A percentile compares a stretch with the other conserved stretches of the same genome.
phyloP scores from a whole-genome alignment of 2,329 filamentous ascomycete genomes.

The Sarocladium kiliense region DNA sequence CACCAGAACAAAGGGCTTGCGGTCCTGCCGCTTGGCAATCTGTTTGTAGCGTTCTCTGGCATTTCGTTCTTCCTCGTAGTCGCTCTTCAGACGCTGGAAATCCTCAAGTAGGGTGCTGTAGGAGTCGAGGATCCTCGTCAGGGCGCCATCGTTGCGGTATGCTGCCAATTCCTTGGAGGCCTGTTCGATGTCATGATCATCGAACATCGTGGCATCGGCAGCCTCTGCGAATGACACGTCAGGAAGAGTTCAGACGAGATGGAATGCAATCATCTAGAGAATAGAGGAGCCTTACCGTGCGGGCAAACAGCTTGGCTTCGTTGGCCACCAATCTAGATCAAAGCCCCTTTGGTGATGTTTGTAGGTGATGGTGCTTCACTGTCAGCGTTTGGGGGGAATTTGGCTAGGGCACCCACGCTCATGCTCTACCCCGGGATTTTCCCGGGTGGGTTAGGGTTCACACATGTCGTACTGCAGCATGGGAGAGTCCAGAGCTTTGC shows the following conservation, averaged over 20 bases:
- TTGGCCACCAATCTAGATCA: background rate
- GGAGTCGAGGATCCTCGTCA: conserved; percentile 24
- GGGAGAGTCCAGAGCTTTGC: no score
- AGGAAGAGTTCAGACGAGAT: background rate
- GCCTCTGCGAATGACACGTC: background rate
- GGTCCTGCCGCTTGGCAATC: conserved; percentile 40
- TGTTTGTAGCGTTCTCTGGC: conserved; percentile 50
- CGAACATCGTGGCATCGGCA: conserved; percentile 16
- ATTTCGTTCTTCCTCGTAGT: conserved; percentile 52
- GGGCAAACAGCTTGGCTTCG: background rate
- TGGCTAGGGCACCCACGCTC: background rate
- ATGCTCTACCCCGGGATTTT: background rate
- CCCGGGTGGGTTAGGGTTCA: background rate
- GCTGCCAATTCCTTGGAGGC: conserved; percentile 23
- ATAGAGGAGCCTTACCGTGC: background rate
- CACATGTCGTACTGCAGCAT: no score
- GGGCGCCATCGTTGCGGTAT: conserved; percentile 21
- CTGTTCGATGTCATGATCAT: conserved; percentile 21
- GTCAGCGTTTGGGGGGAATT: background rate
- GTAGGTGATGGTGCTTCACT: background rate
- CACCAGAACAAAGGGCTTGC: conserved; percentile 55
- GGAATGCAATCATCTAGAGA: background rate
- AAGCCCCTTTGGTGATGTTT: background rate
- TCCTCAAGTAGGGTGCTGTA: conserved; percentile 39
- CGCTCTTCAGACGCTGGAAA: conserved; percentile 50